These are phyloP conservation scores for Ascochyta rabiei DNA, from an alignment of 2,329 filamentous ascomycete genomes.

Conservation along the genomic window DNA sequence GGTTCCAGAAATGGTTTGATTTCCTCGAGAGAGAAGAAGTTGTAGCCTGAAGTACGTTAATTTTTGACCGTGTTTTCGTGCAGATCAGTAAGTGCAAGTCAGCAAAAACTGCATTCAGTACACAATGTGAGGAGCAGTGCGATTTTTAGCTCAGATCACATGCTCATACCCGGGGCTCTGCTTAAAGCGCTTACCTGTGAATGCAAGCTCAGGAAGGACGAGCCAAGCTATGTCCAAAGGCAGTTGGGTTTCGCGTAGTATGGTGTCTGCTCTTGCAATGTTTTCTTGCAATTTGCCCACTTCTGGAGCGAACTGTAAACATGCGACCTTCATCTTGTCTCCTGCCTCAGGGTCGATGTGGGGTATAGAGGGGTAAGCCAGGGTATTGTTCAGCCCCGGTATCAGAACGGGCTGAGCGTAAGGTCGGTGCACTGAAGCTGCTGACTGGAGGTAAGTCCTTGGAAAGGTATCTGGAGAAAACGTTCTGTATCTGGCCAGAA, in stretches of 20 bases:
- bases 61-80: neutral
- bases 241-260: slow-evolving; percentile 60
- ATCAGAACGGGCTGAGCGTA: neutral
- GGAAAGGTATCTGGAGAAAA: neutral
- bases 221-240: slow-evolving; percentile 66
- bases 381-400: neutral
- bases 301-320: slow-evolving; percentile 73
- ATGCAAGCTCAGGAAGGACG: slow-evolving; percentile 77
- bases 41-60: slow-evolving; percentile 65
- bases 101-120: neutral
- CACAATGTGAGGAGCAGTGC: neutral
- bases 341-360: slow-evolving; percentile 9
- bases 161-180: neutral
- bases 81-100: neutral
- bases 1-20: slow-evolving; percentile 74
- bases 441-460: neutral
- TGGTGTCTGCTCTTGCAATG: slow-evolving; percentile 68
- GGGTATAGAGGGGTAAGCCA: slow-evolving; percentile 13
- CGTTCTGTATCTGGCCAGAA: neutral
- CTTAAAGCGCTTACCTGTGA: slow-evolving; percentile 62
- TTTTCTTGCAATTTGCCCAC: slow-evolving; percentile 75
- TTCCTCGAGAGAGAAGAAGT: slow-evolving; percentile 72
- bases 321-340: slow-evolving; percentile 68
- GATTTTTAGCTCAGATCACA: neutral
- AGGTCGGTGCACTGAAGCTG: neutral